These are phyloP conservation scores for Clarkia xantiana DNA, from an alignment of 345 rosid species.

Conservation along the genomic window DNA sequence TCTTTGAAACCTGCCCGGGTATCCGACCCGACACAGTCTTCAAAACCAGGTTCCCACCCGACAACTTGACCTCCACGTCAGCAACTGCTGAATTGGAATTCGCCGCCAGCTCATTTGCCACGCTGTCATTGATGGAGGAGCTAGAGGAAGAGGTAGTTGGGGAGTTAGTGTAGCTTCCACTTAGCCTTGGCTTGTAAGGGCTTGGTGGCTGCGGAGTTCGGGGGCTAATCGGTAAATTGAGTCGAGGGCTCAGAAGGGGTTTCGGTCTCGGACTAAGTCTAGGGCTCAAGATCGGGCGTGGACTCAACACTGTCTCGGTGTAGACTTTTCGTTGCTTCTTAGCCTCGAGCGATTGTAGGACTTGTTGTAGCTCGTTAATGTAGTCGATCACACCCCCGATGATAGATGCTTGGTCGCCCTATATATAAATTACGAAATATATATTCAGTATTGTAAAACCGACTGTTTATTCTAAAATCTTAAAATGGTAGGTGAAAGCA, in stretches of 20 bases:
- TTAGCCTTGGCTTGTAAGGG: conserved; percentile 10
- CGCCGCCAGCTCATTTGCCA: conserved; percentile 51
- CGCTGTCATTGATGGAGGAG: conserved; percentile 17
- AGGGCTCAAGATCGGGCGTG: conserved; percentile 66
- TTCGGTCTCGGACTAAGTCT: conserved; percentile 35
- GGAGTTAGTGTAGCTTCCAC: conserved; percentile 3
- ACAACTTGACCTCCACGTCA: conserved; percentile 87
- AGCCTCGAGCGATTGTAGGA: conserved; percentile 76
- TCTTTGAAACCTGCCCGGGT: conserved; percentile 76
- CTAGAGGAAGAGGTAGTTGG: conserved; percentile 54
- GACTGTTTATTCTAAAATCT: too few species aligned
- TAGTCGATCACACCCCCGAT: conserved; percentile 96
- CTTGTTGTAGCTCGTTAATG: conserved; percentile 83
- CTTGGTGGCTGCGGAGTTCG: conserved; percentile 15
- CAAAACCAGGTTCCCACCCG: conserved; percentile 62
- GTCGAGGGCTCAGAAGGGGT: conserved; percentile 20
- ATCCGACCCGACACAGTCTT: conserved; percentile 68
- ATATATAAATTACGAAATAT: too few species aligned
- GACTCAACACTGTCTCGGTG: conserved; percentile 67
- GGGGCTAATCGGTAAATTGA: conserved; percentile 13
- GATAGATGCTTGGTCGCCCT: conserved; percentile 99
- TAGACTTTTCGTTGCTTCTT: conserved; percentile 87
- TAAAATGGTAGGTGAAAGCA: too few species aligned
- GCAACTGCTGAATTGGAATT: conserved; percentile 77
- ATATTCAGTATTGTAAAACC: too few species aligned